Evolutionary conservation across 1,284 basidiomycete genomes (phyloP), one percentile per base, ranked within the genome.

Genomic region (Apiotrichum domesticum): DNA sequence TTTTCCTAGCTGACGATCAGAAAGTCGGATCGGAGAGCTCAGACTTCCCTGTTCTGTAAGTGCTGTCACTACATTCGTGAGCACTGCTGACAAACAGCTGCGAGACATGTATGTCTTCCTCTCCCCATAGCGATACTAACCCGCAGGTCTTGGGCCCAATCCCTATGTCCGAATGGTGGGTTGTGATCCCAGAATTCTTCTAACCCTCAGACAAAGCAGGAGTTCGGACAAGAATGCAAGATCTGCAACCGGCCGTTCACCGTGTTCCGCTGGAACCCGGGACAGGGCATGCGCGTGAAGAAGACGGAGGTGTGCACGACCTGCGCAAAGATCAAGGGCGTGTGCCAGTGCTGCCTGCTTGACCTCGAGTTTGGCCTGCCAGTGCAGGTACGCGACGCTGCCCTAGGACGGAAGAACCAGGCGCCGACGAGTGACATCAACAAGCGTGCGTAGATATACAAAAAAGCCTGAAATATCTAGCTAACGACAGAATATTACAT

Each of bases 241-340:
- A 73, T 96, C 59, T 99, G 96, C 71, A 90, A 91, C 11, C 84
- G 94, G 46, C 88, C 93, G 6, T 97, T 96, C 78, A 97, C 94
- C 53, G 89, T 98, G 65, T 99, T 98, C 77, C 87, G 93, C 47
- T 98, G 96, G 96, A 95, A 97, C 69, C 94, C 96, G 2, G 96
- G 96, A 51, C 70, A 76, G 13, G 95, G 93, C 44, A 88, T 86
- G 72, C 86, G 96, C 43, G 96, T 86, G 84, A 98, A 98, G 80
- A 90, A 92, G 66, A 99, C 96, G 4, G 95, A 98, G 62, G 87
- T 98, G 64, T 99, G 96, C 78, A 93, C 96, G 73, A 98, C 96
- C 1, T 98, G 96, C 69, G 90, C 95, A 41, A 98, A 97, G 80
- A 87, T 97, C 67, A 97, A 98, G 82, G 97, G 98, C 70, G 90